A percentile compares a stretch with the other conserved stretches of the same genome.
phyloP scores from a whole-genome alignment of 495 filamentous ascomycete species.

The Xylaria sp. region DNA sequence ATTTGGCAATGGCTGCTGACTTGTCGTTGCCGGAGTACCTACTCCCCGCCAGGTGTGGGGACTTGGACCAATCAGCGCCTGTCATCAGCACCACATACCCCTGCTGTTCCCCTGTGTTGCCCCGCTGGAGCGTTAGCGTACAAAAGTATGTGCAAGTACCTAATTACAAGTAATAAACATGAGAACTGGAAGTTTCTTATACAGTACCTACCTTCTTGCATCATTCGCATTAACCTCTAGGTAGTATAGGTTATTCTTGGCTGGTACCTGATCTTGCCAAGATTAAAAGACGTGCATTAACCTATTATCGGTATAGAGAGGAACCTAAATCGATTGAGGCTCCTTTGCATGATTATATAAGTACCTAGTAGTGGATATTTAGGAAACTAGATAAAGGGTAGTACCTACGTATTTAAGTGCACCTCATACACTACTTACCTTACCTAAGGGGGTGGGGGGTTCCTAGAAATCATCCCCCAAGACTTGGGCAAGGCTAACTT shows the following conservation, averaged over 20 bases:
- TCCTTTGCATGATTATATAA: too few species aligned
- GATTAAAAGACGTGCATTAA: too few species aligned
- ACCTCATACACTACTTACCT: too few species aligned
- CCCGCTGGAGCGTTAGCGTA: neutral
- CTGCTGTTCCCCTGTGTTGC: slow-evolving; percentile 6
- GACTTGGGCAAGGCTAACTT: too few species aligned
- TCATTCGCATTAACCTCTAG: neutral
- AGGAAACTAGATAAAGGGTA: neutral
- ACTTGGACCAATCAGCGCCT: neutral
- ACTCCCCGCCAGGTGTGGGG: neutral
- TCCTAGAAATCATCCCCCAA: too few species aligned
- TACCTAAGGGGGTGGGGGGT: too few species aligned
- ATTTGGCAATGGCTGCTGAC: slow-evolving; percentile 16
- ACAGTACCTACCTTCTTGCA: neutral
- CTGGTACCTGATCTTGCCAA: neutral
- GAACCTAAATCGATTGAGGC: neutral
- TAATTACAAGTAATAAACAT: neutral
- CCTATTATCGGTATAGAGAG: neutral
- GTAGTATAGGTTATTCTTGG: too few species aligned
- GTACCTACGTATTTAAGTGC: too few species aligned
- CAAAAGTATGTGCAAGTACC: neutral
- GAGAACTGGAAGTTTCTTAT: neutral
- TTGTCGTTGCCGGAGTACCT: slow-evolving; percentile 24
- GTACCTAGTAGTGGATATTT: too few species aligned
- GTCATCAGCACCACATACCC: neutral